phyloP scores from a whole-genome alignment of 1,139 yeast genomes.

The Diutina ranongensis region DNA sequence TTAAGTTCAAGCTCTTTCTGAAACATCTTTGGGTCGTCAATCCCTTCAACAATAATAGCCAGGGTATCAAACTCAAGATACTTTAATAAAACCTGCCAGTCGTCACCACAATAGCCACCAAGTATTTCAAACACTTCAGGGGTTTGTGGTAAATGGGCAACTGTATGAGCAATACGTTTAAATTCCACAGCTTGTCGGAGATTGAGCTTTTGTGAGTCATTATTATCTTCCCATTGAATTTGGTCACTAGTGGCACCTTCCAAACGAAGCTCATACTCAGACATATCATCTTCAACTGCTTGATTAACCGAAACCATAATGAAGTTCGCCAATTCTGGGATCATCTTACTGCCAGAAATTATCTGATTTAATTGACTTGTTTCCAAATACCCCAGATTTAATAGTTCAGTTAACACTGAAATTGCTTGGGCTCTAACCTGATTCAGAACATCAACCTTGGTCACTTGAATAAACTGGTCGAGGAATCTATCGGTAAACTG shows the following conservation, averaged over 20 bases:
- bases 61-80: not conserved
- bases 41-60: not conserved
- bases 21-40: not conserved
- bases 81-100: not conserved
- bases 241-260: not conserved
- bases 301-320: slow-evolving; percentile 40
- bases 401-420: not conserved
- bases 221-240: not conserved
- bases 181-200: not conserved
- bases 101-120: not conserved
- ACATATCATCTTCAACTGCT: not conserved
- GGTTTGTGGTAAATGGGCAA: not conserved
- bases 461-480: slow-evolving; percentile 51
- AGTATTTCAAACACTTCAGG: not conserved
- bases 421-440: not conserved
- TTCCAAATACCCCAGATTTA: slow-evolving; percentile 9
- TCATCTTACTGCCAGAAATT: not conserved
- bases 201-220: not conserved
- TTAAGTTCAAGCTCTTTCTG: not conserved
- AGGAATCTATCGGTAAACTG: slow-evolving; percentile 68
- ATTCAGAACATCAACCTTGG: slow-evolving; percentile 7
- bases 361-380: slow-evolving; percentile 34
- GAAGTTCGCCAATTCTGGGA: slow-evolving; percentile 17
- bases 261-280: not conserved
- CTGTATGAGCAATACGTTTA: not conserved